Evolutionary conservation across 805 yeast genomes (phyloP).

Genomic region (Kregervanrija pseudodelftensis): DNA sequence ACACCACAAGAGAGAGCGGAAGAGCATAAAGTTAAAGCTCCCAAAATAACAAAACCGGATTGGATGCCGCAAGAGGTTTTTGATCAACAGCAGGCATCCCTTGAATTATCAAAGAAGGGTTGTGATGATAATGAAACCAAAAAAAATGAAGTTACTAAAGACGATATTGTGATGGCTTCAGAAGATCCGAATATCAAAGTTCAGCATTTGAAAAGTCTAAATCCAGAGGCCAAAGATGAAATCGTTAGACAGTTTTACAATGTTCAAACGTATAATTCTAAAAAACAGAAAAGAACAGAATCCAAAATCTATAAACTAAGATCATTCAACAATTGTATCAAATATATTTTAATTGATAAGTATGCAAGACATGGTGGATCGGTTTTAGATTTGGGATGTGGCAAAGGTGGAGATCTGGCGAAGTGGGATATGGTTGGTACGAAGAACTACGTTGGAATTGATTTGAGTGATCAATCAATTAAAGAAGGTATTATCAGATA

Average conservation of each 20-base stretch:
- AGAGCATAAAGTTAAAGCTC: conserved; percentile 1
- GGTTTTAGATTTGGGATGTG: conserved; percentile 88
- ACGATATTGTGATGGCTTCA: conserved; percentile 21
- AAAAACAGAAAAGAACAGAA: conserved; percentile 51
- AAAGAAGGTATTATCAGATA: conserved; percentile 78
- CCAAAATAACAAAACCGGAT: conserved; percentile 18
- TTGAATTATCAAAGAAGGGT: conserved; percentile 6
- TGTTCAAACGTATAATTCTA: conserved; percentile 67
- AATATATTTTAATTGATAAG: conserved; percentile 74
- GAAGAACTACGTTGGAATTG: conserved; percentile 80
- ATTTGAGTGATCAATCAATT: conserved; percentile 83
- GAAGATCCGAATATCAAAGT: conserved; percentile 16
- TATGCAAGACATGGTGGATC: conserved; percentile 47
- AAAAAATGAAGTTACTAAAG: conserved; percentile 1
- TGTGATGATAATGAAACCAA: conserved; percentile 1
- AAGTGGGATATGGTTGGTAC: conserved; percentile 77
- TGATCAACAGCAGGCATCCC: conserved; percentile 15
- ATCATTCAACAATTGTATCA: conserved; percentile 86
- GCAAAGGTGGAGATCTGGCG: conserved; percentile 95
- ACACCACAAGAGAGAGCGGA: neutral
- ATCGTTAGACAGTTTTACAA: conserved; percentile 82
- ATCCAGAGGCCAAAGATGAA: conserved; percentile 41
- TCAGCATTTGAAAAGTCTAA: conserved; percentile 26
- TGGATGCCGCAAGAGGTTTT: conserved; percentile 29
- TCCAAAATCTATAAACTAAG: conserved; percentile 84